phyloP scores from a whole-genome alignment of 805 yeast species.

The Barnettozyma californica region DNA sequence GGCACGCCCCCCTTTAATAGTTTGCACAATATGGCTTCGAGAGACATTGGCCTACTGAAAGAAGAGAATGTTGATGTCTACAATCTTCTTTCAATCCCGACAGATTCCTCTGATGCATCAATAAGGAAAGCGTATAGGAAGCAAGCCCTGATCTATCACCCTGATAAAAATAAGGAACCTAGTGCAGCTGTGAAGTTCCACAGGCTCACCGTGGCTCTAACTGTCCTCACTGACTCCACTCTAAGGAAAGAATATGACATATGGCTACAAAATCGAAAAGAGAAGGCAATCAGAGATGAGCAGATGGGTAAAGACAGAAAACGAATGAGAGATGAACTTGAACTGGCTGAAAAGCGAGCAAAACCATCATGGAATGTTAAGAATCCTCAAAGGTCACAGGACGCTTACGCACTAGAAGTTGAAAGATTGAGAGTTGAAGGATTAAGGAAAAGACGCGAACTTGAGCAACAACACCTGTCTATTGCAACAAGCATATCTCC shows the following conservation, averaged over 20 bases:
- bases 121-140: conserved; percentile 77
- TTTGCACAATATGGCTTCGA: conserved; percentile 7
- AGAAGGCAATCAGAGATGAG: conserved; percentile 9
- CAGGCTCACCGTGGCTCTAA: conserved; percentile 79
- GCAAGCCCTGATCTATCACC: conserved; percentile 73
- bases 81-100: conserved; percentile 61
- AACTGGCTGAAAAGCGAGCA: conserved; percentile 16
- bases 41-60: conserved; percentile 19
- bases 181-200: conserved; percentile 93
- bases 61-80: conserved; percentile 33
- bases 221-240: conserved; percentile 69
- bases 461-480: conserved; percentile 11
- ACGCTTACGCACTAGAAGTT: conserved; percentile 12
- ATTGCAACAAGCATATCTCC: not conserved
- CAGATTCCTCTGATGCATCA: conserved; percentile 53
- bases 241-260: conserved; percentile 78
- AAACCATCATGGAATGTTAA: conserved; percentile 14
- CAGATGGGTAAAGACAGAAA: conserved; percentile 15
- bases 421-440: conserved; percentile 25
- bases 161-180: conserved; percentile 72
- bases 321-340: conserved; percentile 22
- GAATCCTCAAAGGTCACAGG: conserved; percentile 4
- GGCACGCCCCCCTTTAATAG: not conserved
- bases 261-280: conserved; percentile 14
- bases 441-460: conserved; percentile 13